Evolutionary conservation across 75 land plant genomes (phyloP).

Genomic region (Selaginella moellendorffii): DNA sequence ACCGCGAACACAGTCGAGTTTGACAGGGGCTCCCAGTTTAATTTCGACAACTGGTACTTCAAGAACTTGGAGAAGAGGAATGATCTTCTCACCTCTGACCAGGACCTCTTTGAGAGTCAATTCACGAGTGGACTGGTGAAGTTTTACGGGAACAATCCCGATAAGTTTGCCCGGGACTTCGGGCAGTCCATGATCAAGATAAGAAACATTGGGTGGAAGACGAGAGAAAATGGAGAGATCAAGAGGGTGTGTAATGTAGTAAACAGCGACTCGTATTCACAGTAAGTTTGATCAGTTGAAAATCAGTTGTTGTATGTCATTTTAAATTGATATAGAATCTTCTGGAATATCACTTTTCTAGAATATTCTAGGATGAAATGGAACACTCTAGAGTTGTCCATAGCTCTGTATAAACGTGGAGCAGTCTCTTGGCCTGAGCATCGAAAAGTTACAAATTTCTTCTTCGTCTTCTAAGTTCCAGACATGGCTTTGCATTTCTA

Average conservation of each 20-base stretch:
- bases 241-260: not conserved
- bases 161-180: not conserved
- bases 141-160: not conserved
- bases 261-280: not conserved
- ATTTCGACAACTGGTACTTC: not conserved
- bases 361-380: no score
- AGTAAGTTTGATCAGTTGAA: no score
- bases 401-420: no score
- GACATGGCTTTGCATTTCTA: no score
- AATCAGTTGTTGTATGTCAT: no score
- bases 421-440: no score
- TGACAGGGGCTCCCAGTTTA: not conserved
- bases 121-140: not conserved
- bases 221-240: not conserved
- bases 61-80: not conserved
- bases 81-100: not conserved
- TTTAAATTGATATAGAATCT: no score
- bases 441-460: no score
- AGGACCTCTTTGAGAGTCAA: not conserved
- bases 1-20: no score
- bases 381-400: no score
- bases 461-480: no score
- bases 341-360: no score
- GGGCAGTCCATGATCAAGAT: not conserved
- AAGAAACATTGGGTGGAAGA: not conserved